Percentiles rank a stretch among this genome's conserved stretches.
phyloP scores from a whole-genome alignment of 371 early-diverging fungal genomes.

The Blakeslea trispora region DNA sequence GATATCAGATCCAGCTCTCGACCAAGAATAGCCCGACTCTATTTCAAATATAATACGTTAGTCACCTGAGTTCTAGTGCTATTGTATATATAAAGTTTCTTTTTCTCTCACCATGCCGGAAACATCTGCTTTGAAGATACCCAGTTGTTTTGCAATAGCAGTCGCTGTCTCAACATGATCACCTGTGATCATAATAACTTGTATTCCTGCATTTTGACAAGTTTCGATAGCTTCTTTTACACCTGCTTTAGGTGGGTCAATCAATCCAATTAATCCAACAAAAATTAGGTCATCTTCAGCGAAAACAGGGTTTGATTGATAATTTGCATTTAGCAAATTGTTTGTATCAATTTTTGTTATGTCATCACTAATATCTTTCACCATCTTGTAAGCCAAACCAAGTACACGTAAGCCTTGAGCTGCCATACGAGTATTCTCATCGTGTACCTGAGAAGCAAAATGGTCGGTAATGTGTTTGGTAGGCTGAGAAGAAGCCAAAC shows the following conservation, averaged over 20 bases:
- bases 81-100: background rate
- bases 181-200: constrained; percentile 92
- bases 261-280: constrained; percentile 88
- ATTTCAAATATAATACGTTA: background rate
- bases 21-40: constrained; percentile 82
- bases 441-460: constrained; percentile 69
- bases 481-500: constrained; percentile 13
- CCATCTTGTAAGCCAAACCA: constrained; percentile 48
- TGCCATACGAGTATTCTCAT: constrained; percentile 79
- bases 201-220: constrained; percentile 90
- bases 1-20: constrained; percentile 83
- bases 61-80: background rate
- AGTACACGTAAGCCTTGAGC: constrained; percentile 73
- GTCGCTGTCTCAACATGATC: constrained; percentile 89
- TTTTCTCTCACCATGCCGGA: constrained; percentile 41
- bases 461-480: constrained; percentile 51
- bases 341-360: constrained; percentile 1
- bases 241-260: constrained; percentile 89
- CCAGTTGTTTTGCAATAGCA: constrained; percentile 88
- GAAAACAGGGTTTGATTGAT: constrained; percentile 30
- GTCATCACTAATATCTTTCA: constrained; percentile 16
- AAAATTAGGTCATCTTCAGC: constrained; percentile 75
- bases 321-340: background rate
- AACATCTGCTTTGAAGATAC: constrained; percentile 67
- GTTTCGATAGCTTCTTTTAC: constrained; percentile 75